Evolutionary conservation across 805 yeast genomes (phyloP), one percentile per base, ranked within the genome.

Genomic region (Metschnikowia dekortorum): DNA sequence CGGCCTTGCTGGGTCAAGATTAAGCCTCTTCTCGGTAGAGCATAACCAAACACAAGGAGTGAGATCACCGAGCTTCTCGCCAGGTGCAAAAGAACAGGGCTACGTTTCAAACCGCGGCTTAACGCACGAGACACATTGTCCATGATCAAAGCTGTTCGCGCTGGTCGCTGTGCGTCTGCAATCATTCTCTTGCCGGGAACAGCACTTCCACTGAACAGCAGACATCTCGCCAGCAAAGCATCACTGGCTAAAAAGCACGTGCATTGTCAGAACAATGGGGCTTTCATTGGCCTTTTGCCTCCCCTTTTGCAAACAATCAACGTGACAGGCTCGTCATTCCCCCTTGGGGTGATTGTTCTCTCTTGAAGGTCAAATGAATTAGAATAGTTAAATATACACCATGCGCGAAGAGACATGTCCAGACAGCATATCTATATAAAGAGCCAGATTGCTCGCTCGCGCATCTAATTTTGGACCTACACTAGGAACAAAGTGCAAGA

Each of bases 391-490:
- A 22, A 22, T 22, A 44, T 34, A 28, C 46, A 31, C 28, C 40
- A 44, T 39, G 46, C 46, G 34, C 26, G 34, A 34, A 44, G 46
- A 43, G 26, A 28, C 30, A 39, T 42, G 31, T 33, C 30, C 45
- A 44, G 26, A 34, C 33, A 22, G 13, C 31, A 44, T 35, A 35
- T 44, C 34, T 44, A 44, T 44, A 44, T 44, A 44, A 44, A 44
- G 46, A 44, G 45, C 38, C 18, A 22, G 35, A 30, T 42, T 42
- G 45, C 45, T 42, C 45, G 32, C 45, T 16, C 45, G 31, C 31
- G 16, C 45, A 42, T 22, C 38, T 30, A 32, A 42, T 32, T 42
- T 42, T 29, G 31, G 37, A 33, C 31, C 29, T 30, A 42, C 38
- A 42, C 45, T 34, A 26, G 38, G 31, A 42, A 32, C 28, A 33